Evolutionary conservation across 768 basidiomycete species (phyloP), one percentile per base, ranked within the genome.

Genomic region (Phlebiopsis flavidoalba): DNA sequence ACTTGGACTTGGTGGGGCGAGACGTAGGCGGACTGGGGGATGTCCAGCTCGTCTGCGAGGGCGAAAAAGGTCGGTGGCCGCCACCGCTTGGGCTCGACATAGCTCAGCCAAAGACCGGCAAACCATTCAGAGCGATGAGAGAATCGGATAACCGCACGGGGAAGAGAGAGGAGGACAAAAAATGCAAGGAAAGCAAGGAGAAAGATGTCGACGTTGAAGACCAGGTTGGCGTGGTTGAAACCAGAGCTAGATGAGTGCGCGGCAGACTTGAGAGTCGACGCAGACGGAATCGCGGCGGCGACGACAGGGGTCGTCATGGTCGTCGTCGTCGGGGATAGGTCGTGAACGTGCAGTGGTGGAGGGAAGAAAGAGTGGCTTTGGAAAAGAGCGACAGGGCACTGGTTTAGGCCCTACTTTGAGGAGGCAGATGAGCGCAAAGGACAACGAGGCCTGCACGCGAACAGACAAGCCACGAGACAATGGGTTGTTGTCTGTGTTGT

Each of bases 91-190:
- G 53, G 15, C 26, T 53, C 24, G 37, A 53, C 53, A 54, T 35
- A 60, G 53, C 63, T 58, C 26, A 68, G 58, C 22, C 63, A 59
- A 33, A 64, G 64, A 0, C 68, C 68, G 45, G 54, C 24, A 8
- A 53, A 56, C 64, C 63, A 62, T 35, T 66, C 66, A 3, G 57
- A 53, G 5, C 46, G 53, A 52, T 54, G 58, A 19, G 58, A 59
- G 60, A 67, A 62, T 33, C 66, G 68, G 21, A 63, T 60, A 36
- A 67, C 21, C n/a, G 61, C 55, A 15, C 67, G 69, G 15, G 71
- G 69, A 12, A 69, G 58, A 15, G 67, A 60, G 36, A 69, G 50
- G 24, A 70, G 49, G 53, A 66, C 50, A 53, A 65, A 68, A 47
- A 70, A 43, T 8, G 49, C 67, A 56, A 68, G 47, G 46, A 68